Percentiles rank a stretch among this genome's conserved stretches.
phyloP scores from a whole-genome alignment of 1,284 basidiomycete species.

The Inonotus hispidus region DNA sequence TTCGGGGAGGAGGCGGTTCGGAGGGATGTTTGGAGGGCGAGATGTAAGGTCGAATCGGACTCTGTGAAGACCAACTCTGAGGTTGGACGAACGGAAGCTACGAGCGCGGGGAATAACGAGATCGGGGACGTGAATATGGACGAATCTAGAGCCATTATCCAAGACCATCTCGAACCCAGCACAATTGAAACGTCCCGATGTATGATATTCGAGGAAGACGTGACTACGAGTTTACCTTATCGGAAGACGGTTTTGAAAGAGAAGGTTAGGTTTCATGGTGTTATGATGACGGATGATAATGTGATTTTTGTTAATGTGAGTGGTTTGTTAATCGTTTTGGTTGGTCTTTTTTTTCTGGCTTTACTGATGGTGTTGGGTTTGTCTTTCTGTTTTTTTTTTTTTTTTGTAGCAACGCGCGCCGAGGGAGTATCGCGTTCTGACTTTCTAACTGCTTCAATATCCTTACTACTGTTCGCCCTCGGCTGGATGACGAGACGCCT shows the following conservation, averaged over 20 bases:
- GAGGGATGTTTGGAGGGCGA: conserved; percentile 21
- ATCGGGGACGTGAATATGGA: not conserved
- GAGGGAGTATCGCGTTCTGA: conserved; percentile 8
- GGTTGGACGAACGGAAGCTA: not conserved
- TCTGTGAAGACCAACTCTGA: not conserved
- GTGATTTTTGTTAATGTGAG: conserved; percentile 47
- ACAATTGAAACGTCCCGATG: conserved; percentile 16
- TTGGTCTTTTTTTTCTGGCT: too few species aligned
- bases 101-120: not conserved
- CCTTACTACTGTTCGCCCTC: too few species aligned
- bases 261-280: conserved; percentile 27
- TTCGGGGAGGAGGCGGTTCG: conserved; percentile 44
- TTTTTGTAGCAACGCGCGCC: conserved; percentile 4
- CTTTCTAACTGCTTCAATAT: not conserved
- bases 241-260: conserved; percentile 23
- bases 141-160: not conserved
- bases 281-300: conserved; percentile 52
- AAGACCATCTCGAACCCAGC: not conserved
- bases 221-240: conserved; percentile 44
- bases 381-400: not conserved
- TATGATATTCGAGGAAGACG: conserved; percentile 32
- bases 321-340: not conserved
- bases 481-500: too few species aligned
- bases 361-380: not conserved
- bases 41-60: not conserved